Base-by-base conservation (phyloP, 2,329 filamentous ascomycete genomes). In the Fusarium foetens region DNA sequence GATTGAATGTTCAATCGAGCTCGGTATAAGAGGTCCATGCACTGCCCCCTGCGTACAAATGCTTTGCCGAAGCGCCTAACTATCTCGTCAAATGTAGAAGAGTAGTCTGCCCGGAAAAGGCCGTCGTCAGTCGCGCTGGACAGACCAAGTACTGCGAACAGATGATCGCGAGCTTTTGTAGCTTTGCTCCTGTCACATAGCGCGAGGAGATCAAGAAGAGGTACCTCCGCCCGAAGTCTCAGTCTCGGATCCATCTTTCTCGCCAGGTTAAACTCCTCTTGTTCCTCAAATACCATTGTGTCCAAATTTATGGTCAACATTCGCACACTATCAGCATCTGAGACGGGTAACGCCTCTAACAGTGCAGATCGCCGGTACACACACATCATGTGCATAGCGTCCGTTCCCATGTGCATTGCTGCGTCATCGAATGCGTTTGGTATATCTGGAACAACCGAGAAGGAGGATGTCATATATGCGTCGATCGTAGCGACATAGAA, bases 291-390 rank as follows among this genome's bases (percentile, higher is more conserved):
- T 12, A 38, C 9, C 49, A 52, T 52, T 1, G 23, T 38, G 2
- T 38, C 23, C 49, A n/a, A 1, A n/a, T 52, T 38, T 6, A 52
- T 38, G 0, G 0, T 38, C 19, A 52, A 5, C 33, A 27, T 38
- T 12, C 19, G n/a, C 23, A 12, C 13, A 4, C 23, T n/a, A n/a
- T 27, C 19, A 11, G 3, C 9, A 52, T 38, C 6, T 8, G 19
- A 27, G 2, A 3, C 12, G 3, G 2, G 19, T 1, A 52, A 8
- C 0, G 49, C 6, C 0, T 36, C 2, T 2, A 27, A 1, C 0
- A 52, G 6, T 27, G 49, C 33, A 2, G 23, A 16, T 25, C 33
- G 49, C 2, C 49, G 7, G 23, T 52, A 38, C 2, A 2, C 19
- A 1, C 49, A 52, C 49, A 52, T 52, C 33, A 52, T 52, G 19